phyloP scores from a whole-genome alignment of 345 rosid genomes.

The Excoecaria agallocha region DNA sequence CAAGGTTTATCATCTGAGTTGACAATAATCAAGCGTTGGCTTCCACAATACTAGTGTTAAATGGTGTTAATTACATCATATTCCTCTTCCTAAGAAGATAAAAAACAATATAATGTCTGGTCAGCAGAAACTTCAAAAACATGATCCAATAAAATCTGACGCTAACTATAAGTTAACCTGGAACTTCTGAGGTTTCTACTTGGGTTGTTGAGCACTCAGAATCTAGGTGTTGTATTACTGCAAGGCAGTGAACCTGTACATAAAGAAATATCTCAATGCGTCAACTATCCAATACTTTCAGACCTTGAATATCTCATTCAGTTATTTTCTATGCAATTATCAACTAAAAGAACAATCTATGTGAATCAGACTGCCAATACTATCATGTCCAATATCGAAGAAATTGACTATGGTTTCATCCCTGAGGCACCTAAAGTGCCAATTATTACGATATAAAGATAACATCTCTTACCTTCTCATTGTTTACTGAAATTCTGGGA shows the following conservation, averaged over 20 bases:
- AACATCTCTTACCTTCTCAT: slow-evolving; percentile 29
- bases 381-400: background rate
- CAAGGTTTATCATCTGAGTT: too few species aligned
- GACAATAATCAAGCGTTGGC: too few species aligned
- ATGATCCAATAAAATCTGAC: slow-evolving; percentile 1
- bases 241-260: slow-evolving; percentile 36
- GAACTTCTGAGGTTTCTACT: slow-evolving; percentile 27
- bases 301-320: background rate
- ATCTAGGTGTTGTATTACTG: slow-evolving; percentile 31
- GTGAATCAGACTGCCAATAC: too few species aligned
- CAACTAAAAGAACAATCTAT: background rate
- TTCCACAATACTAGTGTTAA: too few species aligned
- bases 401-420: background rate
- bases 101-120: background rate
- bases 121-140: background rate
- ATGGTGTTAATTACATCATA: too few species aligned
- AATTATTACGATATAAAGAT: background rate
- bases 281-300: background rate
- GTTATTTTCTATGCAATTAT: background rate
- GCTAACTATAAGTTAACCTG: slow-evolving; percentile 22
- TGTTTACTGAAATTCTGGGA: slow-evolving; percentile 26
- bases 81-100: too few species aligned
- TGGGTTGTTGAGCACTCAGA: slow-evolving; percentile 57
- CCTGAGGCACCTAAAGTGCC: background rate
- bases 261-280: background rate